Percentiles rank a stretch among this genome's conserved stretches.
phyloP scores from a whole-genome alignment of 116 monocot species.

The Trichopus zeylanicus region DNA sequence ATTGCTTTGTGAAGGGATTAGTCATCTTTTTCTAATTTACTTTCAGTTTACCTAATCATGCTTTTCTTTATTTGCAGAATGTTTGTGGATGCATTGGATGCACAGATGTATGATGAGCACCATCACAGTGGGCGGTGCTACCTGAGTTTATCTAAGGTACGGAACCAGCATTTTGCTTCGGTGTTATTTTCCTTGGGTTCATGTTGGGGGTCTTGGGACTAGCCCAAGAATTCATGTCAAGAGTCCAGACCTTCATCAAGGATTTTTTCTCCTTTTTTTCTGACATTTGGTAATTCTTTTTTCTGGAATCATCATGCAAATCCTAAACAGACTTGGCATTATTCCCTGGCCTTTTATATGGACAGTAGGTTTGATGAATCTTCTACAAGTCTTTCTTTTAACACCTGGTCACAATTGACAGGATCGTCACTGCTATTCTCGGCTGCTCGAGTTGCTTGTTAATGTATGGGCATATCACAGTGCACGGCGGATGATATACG shows the following conservation, averaged over 20 bases:
- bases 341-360: neutral
- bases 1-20: no score
- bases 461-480: conserved; percentile 95
- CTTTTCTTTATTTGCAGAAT: conserved; percentile 63
- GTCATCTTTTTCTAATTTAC: no score
- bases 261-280: no score
- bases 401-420: conserved; percentile 9
- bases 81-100: conserved; percentile 94
- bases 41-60: no score
- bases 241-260: no score
- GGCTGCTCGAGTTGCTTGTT: conserved; percentile 68
- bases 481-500: conserved; percentile 61
- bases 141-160: conserved; percentile 75
- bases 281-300: no score
- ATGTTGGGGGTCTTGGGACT: no score
- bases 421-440: conserved; percentile 82
- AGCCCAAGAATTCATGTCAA: no score
- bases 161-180: neutral
- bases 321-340: no score
- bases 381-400: neutral
- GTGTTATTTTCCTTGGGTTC: neutral
- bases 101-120: conserved; percentile 74
- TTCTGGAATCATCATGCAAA: no score
- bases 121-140: conserved; percentile 62
- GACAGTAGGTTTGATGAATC: neutral